These are phyloP conservation scores for Ampelomyces quisqualis DNA, from an alignment of 2,329 filamentous ascomycete species.

Conservation along the genomic window DNA sequence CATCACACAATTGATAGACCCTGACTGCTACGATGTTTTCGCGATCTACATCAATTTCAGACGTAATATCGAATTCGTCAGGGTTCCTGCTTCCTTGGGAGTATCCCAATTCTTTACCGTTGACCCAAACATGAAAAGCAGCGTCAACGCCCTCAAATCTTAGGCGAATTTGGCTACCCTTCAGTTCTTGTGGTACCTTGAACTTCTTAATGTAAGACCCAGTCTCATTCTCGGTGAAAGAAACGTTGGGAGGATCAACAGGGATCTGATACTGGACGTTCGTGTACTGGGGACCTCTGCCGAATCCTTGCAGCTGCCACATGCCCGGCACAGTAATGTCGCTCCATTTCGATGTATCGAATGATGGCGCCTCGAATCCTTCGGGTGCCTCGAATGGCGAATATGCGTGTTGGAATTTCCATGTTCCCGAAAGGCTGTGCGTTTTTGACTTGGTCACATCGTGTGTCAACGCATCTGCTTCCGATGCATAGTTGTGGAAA, in stretches of 20 bases:
- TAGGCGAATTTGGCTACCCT: conserved; percentile 59
- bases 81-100: conserved; percentile 68
- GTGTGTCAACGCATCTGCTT: conserved; percentile 52
- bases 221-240: conserved; percentile 62
- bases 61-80: conserved; percentile 67
- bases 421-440: conserved; percentile 39
- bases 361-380: conserved; percentile 36
- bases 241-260: conserved; percentile 63
- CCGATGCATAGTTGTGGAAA: conserved; percentile 56
- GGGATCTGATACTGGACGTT: conserved; percentile 68
- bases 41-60: conserved; percentile 47
- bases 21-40: conserved; percentile 61
- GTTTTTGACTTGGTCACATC: conserved; percentile 38
- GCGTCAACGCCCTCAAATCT: conserved; percentile 73
- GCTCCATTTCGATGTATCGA: conserved; percentile 49
- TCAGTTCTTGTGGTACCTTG: conserved; percentile 53
- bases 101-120: conserved; percentile 65
- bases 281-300: conserved; percentile 64
- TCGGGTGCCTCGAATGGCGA: conserved; percentile 41
- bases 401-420: conserved; percentile 45
- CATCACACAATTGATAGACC: conserved; percentile 72
- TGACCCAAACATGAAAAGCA: conserved; percentile 69
- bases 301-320: conserved; percentile 71
- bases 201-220: conserved; percentile 63
- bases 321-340: conserved; percentile 64